Evolutionary conservation across 108 stramenopile genomes (phyloP), one percentile per base, ranked within the genome.

Genomic region (Cyclotella sp.): DNA sequence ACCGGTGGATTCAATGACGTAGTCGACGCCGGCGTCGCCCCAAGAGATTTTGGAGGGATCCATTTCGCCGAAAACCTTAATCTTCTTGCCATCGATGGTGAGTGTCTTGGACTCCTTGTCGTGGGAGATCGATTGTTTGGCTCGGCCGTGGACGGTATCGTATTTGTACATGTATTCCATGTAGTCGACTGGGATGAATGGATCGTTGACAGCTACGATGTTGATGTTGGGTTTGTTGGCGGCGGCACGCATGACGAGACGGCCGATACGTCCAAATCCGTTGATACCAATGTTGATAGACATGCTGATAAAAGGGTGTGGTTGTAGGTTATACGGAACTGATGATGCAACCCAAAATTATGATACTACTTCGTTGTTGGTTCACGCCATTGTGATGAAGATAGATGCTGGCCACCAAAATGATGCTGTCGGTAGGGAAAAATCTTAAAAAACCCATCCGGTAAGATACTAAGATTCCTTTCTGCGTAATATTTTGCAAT

Each of bases 201-300:
- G 90, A 68, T 91, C 90, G 63, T 86, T 84, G 21, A 85, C 86
- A 18, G 93, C 93, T 16, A 97, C 97, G 68, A 99, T 93, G 84
- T 98, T 90, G 66, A 98, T 80, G 73, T 91, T 89, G 21, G 97
- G 97, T 63, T 96, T 88, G 68, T 93, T 88, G 55, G 76, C 70
- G 26, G 98, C 98, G 30, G 97, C 97, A 18, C 99, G 91, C 89
- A 97, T 92, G 43, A 99, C 99, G 30, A 99, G 93, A 26, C 98
- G 93, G 55, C 99, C 99, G 69, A 99, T 99, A 72, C 99, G 97
- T 49, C 99, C 99, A 75, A 99, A 99, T 29, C 99, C 99, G 76
- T 99, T 99, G 94, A 99, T 98, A 53, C 89, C 93, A 45, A 93
- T 64, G 42, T 81, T 82, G 81, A 85, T 77, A 12, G 85, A 80